A percentile compares a stretch with the other conserved stretches of the same genome.
phyloP scores from a whole-genome alignment of 2,329 filamentous ascomycete genomes.

The Amesomyces nigricolor region DNA sequence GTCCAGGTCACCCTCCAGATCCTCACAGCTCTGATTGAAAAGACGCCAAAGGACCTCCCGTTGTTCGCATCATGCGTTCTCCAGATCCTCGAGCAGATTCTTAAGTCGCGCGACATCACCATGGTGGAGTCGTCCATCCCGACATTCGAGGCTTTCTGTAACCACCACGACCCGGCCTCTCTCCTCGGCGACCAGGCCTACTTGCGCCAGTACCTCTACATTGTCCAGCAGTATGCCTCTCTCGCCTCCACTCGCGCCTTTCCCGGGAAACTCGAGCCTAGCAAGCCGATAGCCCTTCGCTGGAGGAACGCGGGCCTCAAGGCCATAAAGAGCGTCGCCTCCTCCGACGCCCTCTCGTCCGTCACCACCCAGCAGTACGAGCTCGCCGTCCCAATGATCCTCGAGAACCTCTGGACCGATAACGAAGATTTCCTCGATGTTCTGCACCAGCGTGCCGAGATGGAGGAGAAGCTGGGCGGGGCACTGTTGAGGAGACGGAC shows the following conservation, averaged over 20 bases:
- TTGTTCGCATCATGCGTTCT: constrained; percentile 83
- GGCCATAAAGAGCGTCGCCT: constrained; percentile 75
- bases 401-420: constrained; percentile 79
- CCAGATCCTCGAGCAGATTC: constrained; percentile 74
- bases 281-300: constrained; percentile 69
- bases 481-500: constrained; percentile 60
- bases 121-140: constrained; percentile 87
- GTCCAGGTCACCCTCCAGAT: constrained; percentile 95
- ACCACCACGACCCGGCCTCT: constrained; percentile 77
- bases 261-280: constrained; percentile 50
- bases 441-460: constrained; percentile 60
- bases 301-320: constrained; percentile 70
- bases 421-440: constrained; percentile 63
- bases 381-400: constrained; percentile 73
- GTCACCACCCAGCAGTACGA: constrained; percentile 71
- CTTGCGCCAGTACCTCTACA: constrained; percentile 72
- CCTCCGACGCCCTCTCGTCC: constrained; percentile 71
- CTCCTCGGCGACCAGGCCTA: constrained; percentile 83
- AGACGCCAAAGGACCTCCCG: constrained; percentile 81
- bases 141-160: constrained; percentile 83
- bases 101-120: constrained; percentile 80
- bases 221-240: constrained; percentile 72
- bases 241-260: constrained; percentile 63
- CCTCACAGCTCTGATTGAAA: constrained; percentile 84
- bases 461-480: constrained; percentile 62